Base-by-base conservation (phyloP, 257 asterid species). In the Leptodermis oblonga region DNA sequence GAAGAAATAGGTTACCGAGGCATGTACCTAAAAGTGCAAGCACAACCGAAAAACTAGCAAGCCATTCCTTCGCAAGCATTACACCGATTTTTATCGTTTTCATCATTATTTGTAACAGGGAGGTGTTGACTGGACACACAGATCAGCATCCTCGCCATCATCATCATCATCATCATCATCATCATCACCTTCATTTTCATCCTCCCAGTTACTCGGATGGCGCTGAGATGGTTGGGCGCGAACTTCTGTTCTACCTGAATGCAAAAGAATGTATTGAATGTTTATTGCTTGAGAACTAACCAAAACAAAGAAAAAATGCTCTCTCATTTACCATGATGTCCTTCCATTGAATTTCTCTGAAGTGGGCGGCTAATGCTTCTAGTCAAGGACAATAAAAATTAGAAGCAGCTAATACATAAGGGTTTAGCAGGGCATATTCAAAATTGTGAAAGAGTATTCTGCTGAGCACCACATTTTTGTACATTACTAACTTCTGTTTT, bases 181-280 rank as follows among this genome's bases (percentile, higher is more conserved):
- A 66, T 92, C 96, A 41, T 92, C 96, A 60, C 86, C 92, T 15
- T 88, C 97, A 60, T 84, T 84, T 28, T 82, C 89, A 76, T 92
- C 98, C 48, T 90, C 85, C 98, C 97, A 92, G 81, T 92, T 92
- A 80, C 88, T 82, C 23, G 92, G 96, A 79, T 92, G 98, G 83
- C 77, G 87, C 83, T 92, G 97, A 68, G 97, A 68, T 72, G 82
- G 84, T 69, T 66, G 78, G 71, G 80, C 86, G 49, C 76, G 73
- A 22, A 59, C 30, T 54, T 80, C 84, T 71, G 74, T 48, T 71
- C 77, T 77, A 62, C 71, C 86, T 77, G 82, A n/a, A 60, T 51
- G 70, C 48, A 73, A 65, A 68, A 71, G 37, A 58, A 82, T 49
- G 22, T 69, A 55, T 28, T 5, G 46, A 65, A 52, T 59, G 70